phyloP scores from a whole-genome alignment of 1,284 basidiomycete species.

The Mrakiaceae sp. region DNA sequence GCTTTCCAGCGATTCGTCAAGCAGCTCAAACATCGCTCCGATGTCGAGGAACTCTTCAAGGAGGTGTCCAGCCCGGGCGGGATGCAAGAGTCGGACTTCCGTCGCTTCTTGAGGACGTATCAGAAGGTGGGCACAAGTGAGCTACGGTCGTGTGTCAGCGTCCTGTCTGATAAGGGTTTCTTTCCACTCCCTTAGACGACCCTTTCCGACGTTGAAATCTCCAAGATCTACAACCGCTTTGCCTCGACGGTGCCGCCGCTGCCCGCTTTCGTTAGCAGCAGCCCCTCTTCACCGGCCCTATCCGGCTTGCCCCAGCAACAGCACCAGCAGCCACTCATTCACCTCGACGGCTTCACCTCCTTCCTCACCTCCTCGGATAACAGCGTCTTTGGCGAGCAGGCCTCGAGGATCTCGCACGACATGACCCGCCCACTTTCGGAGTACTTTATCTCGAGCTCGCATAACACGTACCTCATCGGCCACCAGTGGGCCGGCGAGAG shows the following conservation, averaged over 20 bases:
- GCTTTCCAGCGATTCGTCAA: constrained; percentile 81
- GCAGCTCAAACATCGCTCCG: constrained; percentile 67
- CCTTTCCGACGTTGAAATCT: constrained; percentile 4
- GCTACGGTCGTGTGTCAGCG: neutral
- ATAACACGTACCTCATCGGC: constrained; percentile 95
- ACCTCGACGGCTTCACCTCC: constrained; percentile 53
- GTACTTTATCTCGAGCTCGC: constrained; percentile 87
- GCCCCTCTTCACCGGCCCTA: neutral
- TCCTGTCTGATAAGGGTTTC: neutral
- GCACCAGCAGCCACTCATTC: constrained; percentile 33
- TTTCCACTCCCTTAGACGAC: neutral
- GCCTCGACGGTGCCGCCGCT: neutral
- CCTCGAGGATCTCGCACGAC: constrained; percentile 43
- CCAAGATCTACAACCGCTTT: constrained; percentile 5
- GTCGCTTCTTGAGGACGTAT: constrained; percentile 50
- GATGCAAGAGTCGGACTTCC: constrained; percentile 50
- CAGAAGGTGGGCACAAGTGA: constrained; percentile 46
- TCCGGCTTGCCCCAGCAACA: constrained; percentile 16
- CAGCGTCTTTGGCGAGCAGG: constrained; percentile 42
- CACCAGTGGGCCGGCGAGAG: constrained; percentile 87
- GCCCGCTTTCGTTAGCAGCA: neutral
- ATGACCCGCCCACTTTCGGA: constrained; percentile 75
- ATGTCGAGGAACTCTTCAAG: constrained; percentile 59
- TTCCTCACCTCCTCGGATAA: constrained; percentile 67
- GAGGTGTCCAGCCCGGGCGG: constrained; percentile 38